A percentile compares a stretch with the other conserved stretches of the same genome.
Conservation (phyloP, 2,329 filamentous ascomycete genomes). For the Thelonectria blattea region DNA sequence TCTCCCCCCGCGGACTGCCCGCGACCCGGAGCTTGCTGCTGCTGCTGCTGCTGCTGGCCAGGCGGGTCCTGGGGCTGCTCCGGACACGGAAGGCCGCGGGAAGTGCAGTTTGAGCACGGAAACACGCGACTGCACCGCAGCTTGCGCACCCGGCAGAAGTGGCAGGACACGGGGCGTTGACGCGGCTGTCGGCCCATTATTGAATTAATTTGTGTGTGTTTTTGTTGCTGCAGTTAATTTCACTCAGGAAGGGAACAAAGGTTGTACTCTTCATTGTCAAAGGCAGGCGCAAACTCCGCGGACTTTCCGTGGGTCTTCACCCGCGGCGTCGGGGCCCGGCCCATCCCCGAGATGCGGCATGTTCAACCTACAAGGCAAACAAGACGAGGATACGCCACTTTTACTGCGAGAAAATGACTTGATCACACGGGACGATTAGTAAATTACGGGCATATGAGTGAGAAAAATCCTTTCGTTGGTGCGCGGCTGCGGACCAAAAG, state of each 20-base stretch:
- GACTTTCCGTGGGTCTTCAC: constrained; percentile 33
- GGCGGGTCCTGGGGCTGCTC: constrained; percentile 34
- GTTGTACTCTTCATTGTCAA: background rate
- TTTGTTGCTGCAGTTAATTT: background rate
- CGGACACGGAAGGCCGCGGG: constrained; percentile 43
- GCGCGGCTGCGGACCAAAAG: no score
- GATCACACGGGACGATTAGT: no score
- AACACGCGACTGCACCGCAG: constrained; percentile 46
- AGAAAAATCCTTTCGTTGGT: background rate
- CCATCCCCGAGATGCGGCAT: background rate
- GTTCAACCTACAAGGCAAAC: background rate
- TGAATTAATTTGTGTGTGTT: background rate
- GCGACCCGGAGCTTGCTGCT: no score
- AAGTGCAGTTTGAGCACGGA: constrained; percentile 46
- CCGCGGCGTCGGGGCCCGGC: constrained; percentile 25
- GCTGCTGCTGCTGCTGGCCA: no score
- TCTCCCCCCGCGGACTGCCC: no score
- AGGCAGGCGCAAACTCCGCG: constrained; percentile 17
- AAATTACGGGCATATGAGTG: background rate
- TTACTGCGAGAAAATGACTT: background rate
- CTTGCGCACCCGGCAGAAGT: constrained; percentile 45
- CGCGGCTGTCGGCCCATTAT: constrained; percentile 43
- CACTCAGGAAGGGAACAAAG: constrained; percentile 2
- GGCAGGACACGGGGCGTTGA: constrained; percentile 44
- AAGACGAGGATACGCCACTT: background rate